These are phyloP conservation scores for Capsella rubella DNA, from an alignment of 441 rosid species.

Conservation along the genomic window DNA sequence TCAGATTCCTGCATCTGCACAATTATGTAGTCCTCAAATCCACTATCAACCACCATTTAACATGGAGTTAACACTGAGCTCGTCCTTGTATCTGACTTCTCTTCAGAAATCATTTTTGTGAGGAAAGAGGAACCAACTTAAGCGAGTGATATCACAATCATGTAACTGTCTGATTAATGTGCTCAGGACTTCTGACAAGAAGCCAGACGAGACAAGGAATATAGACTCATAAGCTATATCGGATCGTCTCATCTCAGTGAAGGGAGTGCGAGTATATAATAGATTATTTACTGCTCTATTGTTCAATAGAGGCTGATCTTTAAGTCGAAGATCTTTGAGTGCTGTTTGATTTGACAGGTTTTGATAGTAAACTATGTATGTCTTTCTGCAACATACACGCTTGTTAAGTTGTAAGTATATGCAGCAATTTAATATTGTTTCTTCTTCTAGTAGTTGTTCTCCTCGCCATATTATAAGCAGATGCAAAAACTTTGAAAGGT, in stretches of 20 bases:
- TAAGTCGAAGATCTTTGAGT: constrained; percentile 29
- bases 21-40: constrained; percentile 66
- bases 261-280: constrained; percentile 40
- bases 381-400: constrained; percentile 33
- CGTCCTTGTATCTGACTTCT: constrained; percentile 39
- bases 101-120: constrained; percentile 38
- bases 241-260: constrained; percentile 24
- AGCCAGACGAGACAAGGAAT: constrained; percentile 15
- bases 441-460: background rate
- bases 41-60: constrained; percentile 35
- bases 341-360: constrained; percentile 42
- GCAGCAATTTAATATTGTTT: constrained; percentile 19
- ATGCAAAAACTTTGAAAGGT: constrained; percentile 31
- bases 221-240: constrained; percentile 30
- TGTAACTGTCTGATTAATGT: constrained; percentile 21
- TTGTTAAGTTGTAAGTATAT: constrained; percentile 22
- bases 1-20: constrained; percentile 81
- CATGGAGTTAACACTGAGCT: constrained; percentile 41
- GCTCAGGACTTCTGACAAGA: constrained; percentile 32
- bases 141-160: constrained; percentile 15
- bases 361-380: constrained; percentile 33
- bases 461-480: constrained; percentile 13
- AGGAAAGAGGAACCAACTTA: constrained; percentile 19
- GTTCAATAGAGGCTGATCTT: constrained; percentile 31
- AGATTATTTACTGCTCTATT: constrained; percentile 25